Conservation (phyloP, 768 basidiomycete genomes). For the Mycena chlorophos region DNA sequence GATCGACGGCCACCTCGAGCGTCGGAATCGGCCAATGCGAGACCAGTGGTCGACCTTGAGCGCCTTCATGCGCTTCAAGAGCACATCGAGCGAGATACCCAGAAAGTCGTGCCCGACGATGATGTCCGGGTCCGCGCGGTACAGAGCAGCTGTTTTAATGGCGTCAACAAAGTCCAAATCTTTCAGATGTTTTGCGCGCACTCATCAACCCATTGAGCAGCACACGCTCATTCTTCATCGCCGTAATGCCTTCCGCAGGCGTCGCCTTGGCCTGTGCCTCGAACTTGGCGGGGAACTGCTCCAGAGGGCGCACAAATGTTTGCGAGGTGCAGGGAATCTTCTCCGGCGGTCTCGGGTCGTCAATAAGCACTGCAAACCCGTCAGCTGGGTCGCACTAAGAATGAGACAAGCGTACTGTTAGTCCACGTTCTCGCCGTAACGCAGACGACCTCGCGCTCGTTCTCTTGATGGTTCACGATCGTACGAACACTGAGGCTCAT, state of each 20-base stretch:
- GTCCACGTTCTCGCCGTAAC: constrained; percentile 83
- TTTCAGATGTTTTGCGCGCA: constrained; percentile 37
- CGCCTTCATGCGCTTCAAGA: constrained; percentile 88
- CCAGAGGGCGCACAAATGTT: constrained; percentile 89
- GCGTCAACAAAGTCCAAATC: neutral
- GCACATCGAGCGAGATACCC: constrained; percentile 84
- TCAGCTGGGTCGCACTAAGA: neutral
- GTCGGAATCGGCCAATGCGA: constrained; percentile 84
- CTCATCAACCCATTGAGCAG: constrained; percentile 82
- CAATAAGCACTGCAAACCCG: constrained; percentile 68
- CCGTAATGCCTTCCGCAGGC: constrained; percentile 66
- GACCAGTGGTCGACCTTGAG: constrained; percentile 94
- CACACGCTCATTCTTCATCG: constrained; percentile 81
- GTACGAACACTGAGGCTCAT: constrained; percentile 88
- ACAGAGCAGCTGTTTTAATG: constrained; percentile 56
- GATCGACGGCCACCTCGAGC: constrained; percentile 79
- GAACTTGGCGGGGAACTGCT: constrained; percentile 82
- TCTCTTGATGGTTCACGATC: constrained; percentile 90
- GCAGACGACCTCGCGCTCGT: constrained; percentile 92
- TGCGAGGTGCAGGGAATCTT: constrained; percentile 77
- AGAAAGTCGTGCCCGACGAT: constrained; percentile 94
- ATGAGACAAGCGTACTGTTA: constrained; percentile 39
- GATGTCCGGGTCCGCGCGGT: constrained; percentile 90
- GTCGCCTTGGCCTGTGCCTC: constrained; percentile 66
- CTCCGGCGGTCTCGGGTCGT: constrained; percentile 91